A percentile compares a stretch with the other conserved stretches of the same genome.
phyloP scores from a whole-genome alignment of 805 yeast species.

The Grigorovia yakushimaensis region DNA sequence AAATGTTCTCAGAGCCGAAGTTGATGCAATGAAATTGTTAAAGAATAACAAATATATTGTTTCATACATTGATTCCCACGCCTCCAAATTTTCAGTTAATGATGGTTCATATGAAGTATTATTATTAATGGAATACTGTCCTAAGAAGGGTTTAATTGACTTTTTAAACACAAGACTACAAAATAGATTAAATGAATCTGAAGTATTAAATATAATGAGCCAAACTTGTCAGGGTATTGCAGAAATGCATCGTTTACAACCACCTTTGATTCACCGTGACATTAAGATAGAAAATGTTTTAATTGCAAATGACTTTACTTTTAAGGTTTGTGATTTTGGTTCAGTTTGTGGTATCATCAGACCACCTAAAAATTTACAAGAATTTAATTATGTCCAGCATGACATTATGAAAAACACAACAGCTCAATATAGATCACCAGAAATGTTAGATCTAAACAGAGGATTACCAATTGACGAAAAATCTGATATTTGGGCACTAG shows the following conservation, averaged over 20 bases:
- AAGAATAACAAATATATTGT: conserved; percentile 74
- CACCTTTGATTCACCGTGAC: conserved; percentile 70
- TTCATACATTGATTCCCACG: conserved; percentile 89
- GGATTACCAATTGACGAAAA: conserved; percentile 71
- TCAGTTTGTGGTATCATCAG: conserved; percentile 59
- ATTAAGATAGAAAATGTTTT: conserved; percentile 76
- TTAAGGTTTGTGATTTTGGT: conserved; percentile 75
- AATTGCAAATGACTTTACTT: conserved; percentile 46
- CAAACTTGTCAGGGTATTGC: conserved; percentile 67
- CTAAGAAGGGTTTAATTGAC: conserved; percentile 68
- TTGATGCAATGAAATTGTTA: conserved; percentile 90
- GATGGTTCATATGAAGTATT: conserved; percentile 66
- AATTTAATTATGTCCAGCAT: conserved; percentile 47
- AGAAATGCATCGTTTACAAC: conserved; percentile 62
- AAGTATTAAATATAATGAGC: conserved; percentile 57
- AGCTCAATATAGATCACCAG: conserved; percentile 79
- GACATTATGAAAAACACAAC: conserved; percentile 75
- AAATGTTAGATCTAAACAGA: conserved; percentile 65
- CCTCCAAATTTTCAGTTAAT: conserved; percentile 53
- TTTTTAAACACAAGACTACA: conserved; percentile 67
- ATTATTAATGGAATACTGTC: conserved; percentile 70
- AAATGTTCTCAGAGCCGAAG: conserved; percentile 82
- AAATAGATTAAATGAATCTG: conserved; percentile 56
- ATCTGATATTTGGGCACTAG: conserved; percentile 80
- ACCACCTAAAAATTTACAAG: conserved; percentile 55